Evolutionary conservation across 345 rosid species (phyloP), one percentile per base, ranked within the genome.

Genomic region (Erodium maritimum): DNA sequence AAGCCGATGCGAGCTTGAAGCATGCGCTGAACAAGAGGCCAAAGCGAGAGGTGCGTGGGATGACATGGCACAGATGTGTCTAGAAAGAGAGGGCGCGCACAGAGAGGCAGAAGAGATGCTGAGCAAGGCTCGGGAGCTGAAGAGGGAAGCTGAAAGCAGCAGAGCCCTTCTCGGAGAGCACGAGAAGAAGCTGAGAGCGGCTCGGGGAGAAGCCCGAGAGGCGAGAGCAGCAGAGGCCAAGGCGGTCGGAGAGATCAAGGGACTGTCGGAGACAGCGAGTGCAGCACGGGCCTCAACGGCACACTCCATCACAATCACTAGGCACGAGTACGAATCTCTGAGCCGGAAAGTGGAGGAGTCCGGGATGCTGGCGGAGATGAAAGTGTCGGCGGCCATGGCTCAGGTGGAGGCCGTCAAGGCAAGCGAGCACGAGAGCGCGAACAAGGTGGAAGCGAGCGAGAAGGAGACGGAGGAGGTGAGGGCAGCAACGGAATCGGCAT

Each of bases 341-440:
- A 86, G 86, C 74, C 79, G 73, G 67, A 91, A 87, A 75, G 93
- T 86, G 20, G 85, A 81, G 67, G 85, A 86, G 63, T 84, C 85
- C 1, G 81, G 84, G 61, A 74, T 69, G 60, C 73, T 91, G 67
- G 82, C 95, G 14, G 93, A 91, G 66, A 84, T 88, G 95, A 86
- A 84, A 81, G 95, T 88, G 73, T 86, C 84, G 7, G 98, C 96
- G 62, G 95, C 98, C 62, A 42, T 88, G 76, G 98, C 98, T 51
- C 96, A 91, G 78, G 93, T 84, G 51, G 89, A 88, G 76, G 98
- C 96, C 20, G 90, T 91, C 62, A 88, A 63, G 79, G 96, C 98
- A 57, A 84, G 98, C 21, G 96, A 91, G 75, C 82, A 79, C 52
- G 96, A 91, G 74, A 83, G 89, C 3, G 54, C 78, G 59, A 86